Conservation (phyloP, 352 stramenopile genomes). For the Phytopythium chamaehyphon region DNA sequence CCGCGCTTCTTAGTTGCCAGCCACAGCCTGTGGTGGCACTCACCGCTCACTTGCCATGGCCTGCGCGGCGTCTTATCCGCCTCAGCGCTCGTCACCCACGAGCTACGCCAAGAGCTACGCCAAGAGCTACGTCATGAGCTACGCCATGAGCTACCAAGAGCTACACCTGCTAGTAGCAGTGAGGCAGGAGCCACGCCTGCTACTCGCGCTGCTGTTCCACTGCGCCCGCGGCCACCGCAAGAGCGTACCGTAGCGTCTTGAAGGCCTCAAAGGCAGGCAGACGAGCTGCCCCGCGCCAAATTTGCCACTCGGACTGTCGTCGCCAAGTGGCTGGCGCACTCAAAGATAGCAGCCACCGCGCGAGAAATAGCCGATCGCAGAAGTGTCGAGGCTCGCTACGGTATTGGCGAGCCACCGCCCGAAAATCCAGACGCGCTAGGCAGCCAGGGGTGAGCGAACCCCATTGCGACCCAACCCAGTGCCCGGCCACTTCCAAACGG, state of each 20-base stretch:
- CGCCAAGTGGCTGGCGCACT: not conserved
- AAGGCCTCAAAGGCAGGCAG: not conserved
- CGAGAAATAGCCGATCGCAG: slow-evolving; percentile 4
- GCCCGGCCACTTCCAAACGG: not conserved
- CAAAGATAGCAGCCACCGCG: not conserved
- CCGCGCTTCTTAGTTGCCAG: not conserved
- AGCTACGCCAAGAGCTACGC: too few species aligned
- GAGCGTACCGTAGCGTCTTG: not conserved
- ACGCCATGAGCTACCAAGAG: too few species aligned
- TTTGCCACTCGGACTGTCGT: too few species aligned
- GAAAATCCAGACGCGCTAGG: not conserved
- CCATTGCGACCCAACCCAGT: not conserved
- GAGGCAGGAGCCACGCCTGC: too few species aligned
- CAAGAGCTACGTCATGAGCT: too few species aligned
- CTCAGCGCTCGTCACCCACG: not conserved
- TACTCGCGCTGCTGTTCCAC: not conserved
- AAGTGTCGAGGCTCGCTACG: too few species aligned
- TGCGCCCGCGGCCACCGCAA: not conserved
- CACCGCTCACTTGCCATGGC: slow-evolving; percentile 1
- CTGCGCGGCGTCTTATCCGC: slow-evolving; percentile 1
- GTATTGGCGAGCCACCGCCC: too few species aligned
- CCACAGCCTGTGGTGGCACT: not conserved
- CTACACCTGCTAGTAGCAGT: too few species aligned
- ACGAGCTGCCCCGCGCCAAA: not conserved
- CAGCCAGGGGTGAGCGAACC: not conserved